Evolutionary conservation across 768 basidiomycete genomes (phyloP).

Genomic region (Floccularia luteovirens): DNA sequence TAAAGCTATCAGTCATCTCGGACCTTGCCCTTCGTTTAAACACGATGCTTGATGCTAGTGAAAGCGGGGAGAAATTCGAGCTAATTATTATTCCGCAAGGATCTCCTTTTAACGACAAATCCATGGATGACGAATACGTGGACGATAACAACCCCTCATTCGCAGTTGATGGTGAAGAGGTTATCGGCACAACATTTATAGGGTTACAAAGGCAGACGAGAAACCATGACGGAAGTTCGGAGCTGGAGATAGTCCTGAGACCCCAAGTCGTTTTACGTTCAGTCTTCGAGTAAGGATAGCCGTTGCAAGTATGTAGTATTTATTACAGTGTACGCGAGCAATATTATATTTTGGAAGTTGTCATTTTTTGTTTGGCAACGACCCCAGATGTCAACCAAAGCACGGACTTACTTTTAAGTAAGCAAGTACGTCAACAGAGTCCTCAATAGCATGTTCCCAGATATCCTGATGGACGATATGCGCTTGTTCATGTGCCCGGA

Average conservation of each 20-base stretch:
- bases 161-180: background rate
- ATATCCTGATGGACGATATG: too few relatives aligned
- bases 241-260: background rate
- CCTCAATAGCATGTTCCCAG: too few relatives aligned
- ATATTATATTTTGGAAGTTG: too few relatives aligned
- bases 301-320: too few relatives aligned
- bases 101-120: background rate
- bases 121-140: background rate
- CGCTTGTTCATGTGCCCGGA: too few relatives aligned
- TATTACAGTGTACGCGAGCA: too few relatives aligned
- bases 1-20: slow-evolving; percentile 18
- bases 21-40: slow-evolving; percentile 23
- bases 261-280: background rate
- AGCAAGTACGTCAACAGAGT: too few relatives aligned
- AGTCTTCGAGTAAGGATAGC: background rate
- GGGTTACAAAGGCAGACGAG: background rate
- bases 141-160: background rate
- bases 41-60: slow-evolving; percentile 12
- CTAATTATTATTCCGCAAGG: slow-evolving; percentile 6
- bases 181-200: background rate
- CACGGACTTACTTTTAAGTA: too few relatives aligned
- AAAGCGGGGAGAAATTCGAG: slow-evolving; percentile 12
- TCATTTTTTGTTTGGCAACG: too few relatives aligned
- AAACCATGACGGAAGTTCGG: background rate
- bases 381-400: too few relatives aligned